Evolutionary conservation across 495 filamentous ascomycete species (phyloP).

Genomic region (Penicillium angulare): DNA sequence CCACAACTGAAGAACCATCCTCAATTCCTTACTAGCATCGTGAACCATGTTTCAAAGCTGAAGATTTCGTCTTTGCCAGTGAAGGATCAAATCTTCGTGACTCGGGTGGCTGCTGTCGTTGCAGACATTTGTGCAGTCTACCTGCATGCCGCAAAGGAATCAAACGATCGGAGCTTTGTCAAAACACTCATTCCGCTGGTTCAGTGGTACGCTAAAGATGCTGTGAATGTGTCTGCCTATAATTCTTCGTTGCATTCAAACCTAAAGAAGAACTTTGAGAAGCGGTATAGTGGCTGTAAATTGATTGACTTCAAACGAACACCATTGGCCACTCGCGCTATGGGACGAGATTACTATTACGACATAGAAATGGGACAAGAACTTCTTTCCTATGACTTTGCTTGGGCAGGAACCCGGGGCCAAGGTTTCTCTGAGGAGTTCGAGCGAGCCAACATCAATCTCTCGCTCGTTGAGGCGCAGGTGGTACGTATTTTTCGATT

Average conservation of each 20-base stretch:
- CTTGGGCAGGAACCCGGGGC: constrained; percentile 68
- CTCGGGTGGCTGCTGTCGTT: constrained; percentile 74
- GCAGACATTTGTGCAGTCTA: constrained; percentile 91
- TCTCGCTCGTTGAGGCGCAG: constrained; percentile 89
- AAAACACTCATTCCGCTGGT: constrained; percentile 69
- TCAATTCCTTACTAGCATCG: constrained; percentile 65
- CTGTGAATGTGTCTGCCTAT: constrained; percentile 70
- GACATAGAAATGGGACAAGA: constrained; percentile 68
- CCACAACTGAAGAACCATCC: constrained; percentile 70
- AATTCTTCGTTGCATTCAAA: constrained; percentile 83
- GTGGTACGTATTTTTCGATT: constrained; percentile 66
- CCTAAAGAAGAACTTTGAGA: constrained; percentile 78
- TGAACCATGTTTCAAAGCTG: constrained; percentile 65
- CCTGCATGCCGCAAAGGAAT: constrained; percentile 75
- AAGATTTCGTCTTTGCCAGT: constrained; percentile 46
- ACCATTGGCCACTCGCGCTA: constrained; percentile 52
- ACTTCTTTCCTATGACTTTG: constrained; percentile 70
- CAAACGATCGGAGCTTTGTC: constrained; percentile 62
- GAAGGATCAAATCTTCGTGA: constrained; percentile 50
- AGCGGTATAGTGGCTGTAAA: constrained; percentile 66
- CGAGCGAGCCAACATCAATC: constrained; percentile 79
- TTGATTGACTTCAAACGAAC: constrained; percentile 77
- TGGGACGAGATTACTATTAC: constrained; percentile 80
- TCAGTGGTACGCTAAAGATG: constrained; percentile 71
- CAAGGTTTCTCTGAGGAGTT: constrained; percentile 78